phyloP scores from a whole-genome alignment of 768 basidiomycete genomes.

The Mycena amicta region DNA sequence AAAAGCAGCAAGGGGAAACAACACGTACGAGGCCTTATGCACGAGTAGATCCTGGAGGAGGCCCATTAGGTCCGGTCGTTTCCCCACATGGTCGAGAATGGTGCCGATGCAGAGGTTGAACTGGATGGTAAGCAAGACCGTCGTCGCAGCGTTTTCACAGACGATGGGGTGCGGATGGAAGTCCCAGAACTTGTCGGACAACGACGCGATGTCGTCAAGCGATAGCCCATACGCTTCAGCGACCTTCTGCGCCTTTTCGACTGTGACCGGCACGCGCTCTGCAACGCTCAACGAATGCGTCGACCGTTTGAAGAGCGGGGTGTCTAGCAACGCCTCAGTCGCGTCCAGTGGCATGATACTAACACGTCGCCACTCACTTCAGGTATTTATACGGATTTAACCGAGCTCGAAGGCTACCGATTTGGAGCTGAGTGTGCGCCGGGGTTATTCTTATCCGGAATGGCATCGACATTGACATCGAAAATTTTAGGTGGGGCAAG shows the following conservation, averaged over 20 bases:
- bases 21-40: conserved; percentile 5
- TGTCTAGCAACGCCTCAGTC: not conserved
- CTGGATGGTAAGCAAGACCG: conserved; percentile 15
- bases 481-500: too few species aligned
- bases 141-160: conserved; percentile 12
- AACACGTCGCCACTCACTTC: too few species aligned
- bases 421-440: too few species aligned
- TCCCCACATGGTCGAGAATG: not conserved
- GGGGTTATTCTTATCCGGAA: too few species aligned
- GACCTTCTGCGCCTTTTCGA: not conserved
- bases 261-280: not conserved
- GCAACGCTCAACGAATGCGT: not conserved
- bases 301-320: not conserved
- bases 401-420: too few species aligned
- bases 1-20: not conserved
- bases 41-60: conserved; percentile 1
- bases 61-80: conserved; percentile 2
- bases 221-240: conserved; percentile 21
- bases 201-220: conserved; percentile 29
- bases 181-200: conserved; percentile 28
- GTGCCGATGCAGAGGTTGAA: conserved; percentile 14
- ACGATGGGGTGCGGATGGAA: conserved; percentile 12
- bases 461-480: not conserved
- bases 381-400: not conserved
- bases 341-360: not conserved